Percentiles rank a stretch among this genome's conserved stretches.
Evolutionary conservation across 371 early-diverging fungal genomes (phyloP).

Genomic region (Nosema muscidifuracis): DNA sequence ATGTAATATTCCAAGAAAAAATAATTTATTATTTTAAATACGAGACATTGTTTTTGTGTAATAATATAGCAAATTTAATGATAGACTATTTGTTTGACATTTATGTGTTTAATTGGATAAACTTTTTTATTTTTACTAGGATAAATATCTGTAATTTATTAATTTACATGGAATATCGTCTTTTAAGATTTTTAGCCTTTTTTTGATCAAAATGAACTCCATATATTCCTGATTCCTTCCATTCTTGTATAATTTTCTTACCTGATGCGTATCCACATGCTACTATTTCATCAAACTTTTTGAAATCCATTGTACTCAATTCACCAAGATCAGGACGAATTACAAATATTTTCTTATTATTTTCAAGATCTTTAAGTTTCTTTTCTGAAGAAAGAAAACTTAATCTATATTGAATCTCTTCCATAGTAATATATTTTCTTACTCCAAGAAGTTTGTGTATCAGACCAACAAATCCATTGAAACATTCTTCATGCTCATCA

Average conservation of each 20-base stretch:
- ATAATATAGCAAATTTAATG: too few relatives aligned
- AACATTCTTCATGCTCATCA: constrained; percentile 78
- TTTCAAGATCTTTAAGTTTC: constrained; percentile 74
- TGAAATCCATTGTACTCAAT: constrained; percentile 83
- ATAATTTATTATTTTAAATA: too few relatives aligned
- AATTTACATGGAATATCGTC: constrained; percentile 27
- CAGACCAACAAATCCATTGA: constrained; percentile 84
- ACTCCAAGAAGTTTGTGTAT: constrained; percentile 73
- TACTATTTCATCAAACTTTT: constrained; percentile 78
- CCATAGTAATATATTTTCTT: constrained; percentile 76
- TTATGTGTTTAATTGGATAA: too few relatives aligned
- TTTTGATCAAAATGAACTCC: background rate
- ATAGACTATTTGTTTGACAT: too few relatives aligned
- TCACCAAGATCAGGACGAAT: constrained; percentile 73
- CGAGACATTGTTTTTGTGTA: too few relatives aligned
- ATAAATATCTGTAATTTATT: too few relatives aligned
- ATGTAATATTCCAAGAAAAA: too few relatives aligned
- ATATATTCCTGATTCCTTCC: constrained; percentile 71
- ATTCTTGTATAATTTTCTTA: constrained; percentile 70
- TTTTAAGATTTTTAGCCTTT: background rate
- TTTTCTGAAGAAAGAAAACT: constrained; percentile 76
- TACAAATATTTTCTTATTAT: constrained; percentile 75
- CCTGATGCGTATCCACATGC: constrained; percentile 81
- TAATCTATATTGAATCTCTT: constrained; percentile 88
- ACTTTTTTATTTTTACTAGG: too few relatives aligned